Conservation (phyloP, 306 rosid species). For the Lathyrus oleraceus region DNA sequence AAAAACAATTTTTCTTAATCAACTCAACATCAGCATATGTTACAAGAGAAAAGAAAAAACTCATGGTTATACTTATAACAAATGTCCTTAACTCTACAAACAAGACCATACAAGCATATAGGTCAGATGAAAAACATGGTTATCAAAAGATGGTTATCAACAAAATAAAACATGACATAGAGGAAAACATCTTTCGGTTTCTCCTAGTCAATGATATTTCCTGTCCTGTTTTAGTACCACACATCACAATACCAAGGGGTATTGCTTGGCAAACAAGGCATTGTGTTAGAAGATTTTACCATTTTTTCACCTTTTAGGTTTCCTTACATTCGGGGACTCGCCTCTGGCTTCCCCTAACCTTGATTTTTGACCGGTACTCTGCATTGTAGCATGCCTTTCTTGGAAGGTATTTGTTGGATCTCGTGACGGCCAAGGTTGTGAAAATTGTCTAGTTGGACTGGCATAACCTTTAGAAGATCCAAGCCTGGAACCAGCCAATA, state of each 20-base stretch:
- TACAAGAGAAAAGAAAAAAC: conserved; percentile 34
- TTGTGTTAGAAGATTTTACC: conserved; percentile 5
- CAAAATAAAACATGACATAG: conserved; percentile 16
- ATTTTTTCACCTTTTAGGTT: conserved; percentile 56
- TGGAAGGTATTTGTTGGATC: conserved; percentile 49
- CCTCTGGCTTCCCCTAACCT: conserved; percentile 72
- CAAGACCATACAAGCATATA: conserved; percentile 30
- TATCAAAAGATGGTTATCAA: conserved; percentile 40
- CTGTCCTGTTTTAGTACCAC: too few species aligned
- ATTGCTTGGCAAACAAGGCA: conserved; percentile 13
- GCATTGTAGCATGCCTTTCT: conserved; percentile 58
- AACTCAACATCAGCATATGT: conserved; percentile 34
- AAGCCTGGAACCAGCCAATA: conserved; percentile 63
- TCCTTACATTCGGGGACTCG: conserved; percentile 61
- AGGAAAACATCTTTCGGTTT: conserved; percentile 24
- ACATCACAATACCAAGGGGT: too few species aligned
- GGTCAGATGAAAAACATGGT: conserved; percentile 39
- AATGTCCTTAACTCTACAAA: conserved; percentile 38
- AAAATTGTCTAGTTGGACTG: conserved; percentile 82
- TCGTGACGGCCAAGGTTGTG: conserved; percentile 73
- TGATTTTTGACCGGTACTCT: conserved; percentile 62
- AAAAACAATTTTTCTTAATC: conserved; percentile 20
- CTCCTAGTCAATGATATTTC: conserved; percentile 8
- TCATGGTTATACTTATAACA: conserved; percentile 34
- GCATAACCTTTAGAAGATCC: conserved; percentile 60